phyloP scores from a whole-genome alignment of 371 early-diverging fungal species.

The Thermomucor indicae-seudaticae region DNA sequence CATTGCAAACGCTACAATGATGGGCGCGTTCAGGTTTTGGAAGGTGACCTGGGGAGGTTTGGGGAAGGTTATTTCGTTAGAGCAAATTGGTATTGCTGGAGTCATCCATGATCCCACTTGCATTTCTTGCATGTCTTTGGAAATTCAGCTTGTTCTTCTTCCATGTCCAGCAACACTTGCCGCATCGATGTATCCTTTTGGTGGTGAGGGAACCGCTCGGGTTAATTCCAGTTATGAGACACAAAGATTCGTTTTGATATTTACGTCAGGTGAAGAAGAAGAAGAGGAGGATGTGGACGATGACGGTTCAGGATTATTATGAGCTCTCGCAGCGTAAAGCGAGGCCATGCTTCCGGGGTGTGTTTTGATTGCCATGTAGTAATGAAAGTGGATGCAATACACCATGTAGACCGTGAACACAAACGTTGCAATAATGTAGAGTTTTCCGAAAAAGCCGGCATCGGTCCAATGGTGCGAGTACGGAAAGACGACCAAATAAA shows the following conservation, averaged over 20 bases:
- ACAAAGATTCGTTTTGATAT: not conserved
- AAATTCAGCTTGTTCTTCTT: constrained; percentile 40
- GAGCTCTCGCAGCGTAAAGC: constrained; percentile 14
- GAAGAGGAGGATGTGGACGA: not conserved
- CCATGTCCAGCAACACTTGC: constrained; percentile 41
- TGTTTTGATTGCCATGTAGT: constrained; percentile 57
- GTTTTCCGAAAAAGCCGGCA: constrained; percentile 23
- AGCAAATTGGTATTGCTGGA: not conserved
- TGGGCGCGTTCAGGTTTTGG: constrained; percentile 90
- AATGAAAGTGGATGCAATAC: constrained; percentile 54
- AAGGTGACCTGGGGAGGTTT: constrained; percentile 42
- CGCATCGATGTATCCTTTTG: constrained; percentile 27
- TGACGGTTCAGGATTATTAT: constrained; percentile 5
- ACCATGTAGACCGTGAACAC: constrained; percentile 46
- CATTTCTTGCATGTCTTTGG: constrained; percentile 53
- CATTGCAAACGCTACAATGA: constrained; percentile 87
- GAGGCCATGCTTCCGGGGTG: constrained; percentile 40
- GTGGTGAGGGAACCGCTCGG: not conserved
- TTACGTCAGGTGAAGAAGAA: constrained; percentile 5
- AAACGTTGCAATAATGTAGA: constrained; percentile 20
- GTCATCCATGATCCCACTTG: constrained; percentile 3
- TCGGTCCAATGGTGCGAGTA: constrained; percentile 30
- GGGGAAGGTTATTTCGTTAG: not conserved
- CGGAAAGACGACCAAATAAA: constrained; percentile 48
- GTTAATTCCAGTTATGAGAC: too few species aligned